Base-by-base conservation (phyloP, 805 yeast species). In the Candida taoyuanica region DNA sequence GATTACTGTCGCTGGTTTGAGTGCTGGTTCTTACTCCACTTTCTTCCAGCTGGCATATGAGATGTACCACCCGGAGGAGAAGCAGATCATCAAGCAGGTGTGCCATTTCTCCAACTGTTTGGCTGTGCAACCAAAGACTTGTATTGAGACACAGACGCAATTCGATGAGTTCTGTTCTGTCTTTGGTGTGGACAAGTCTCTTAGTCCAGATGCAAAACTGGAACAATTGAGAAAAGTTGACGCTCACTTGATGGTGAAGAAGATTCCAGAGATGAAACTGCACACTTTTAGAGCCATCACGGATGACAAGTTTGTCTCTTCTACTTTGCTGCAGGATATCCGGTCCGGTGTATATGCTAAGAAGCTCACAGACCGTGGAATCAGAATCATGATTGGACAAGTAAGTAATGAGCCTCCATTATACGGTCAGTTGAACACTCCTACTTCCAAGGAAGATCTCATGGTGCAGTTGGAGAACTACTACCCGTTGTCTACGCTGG, bases 21-120 rank as follows among this genome's bases (percentile, higher is more conserved):
- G 71, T 31, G 74, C 77, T 5, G 79, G 78, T 3, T 57, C 68
- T 15, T 60, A 64, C 38, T 62, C 69, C 11, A 59, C 70, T 3
- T 63, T 64, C 35, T 65, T 61, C 44, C 73, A 68, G 42, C 37
- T 67, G 23, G 65, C 65, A 4, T 67, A 67, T 46, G 72, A 67
- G 39, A 24, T 65, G 25, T 68, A 68, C 44, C 64, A 68, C 33
- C 66, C 68, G 3, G 60, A 64, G 27, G 68, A 32, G 7, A 31
- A 40, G 9, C 72, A 65, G 48, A 59, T 66, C 29, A 66, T 67
- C 42, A 65, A 66, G 44, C 63, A 62, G 37, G 55, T 53, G 12
- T 41, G 53, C 9, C 59, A 58, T 36, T 52, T 59, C 35, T 65
- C 71, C 29, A 68, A 68, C 37, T 49, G 59, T 27, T 46, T 65